phyloP scores from a whole-genome alignment of 345 rosid species.

The Salix suchowensis region DNA sequence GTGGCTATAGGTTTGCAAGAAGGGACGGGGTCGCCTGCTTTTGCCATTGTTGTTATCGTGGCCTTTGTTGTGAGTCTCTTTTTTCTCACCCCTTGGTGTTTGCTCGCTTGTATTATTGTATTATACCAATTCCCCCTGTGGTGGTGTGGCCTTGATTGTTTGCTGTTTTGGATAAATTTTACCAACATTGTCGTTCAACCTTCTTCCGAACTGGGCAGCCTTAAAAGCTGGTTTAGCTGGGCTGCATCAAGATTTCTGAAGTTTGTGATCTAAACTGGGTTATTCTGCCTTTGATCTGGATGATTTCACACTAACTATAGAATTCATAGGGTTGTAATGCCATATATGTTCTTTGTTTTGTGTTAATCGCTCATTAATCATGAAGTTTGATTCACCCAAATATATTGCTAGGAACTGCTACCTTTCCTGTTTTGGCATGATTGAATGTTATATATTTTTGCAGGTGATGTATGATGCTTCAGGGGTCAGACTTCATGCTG shows the following conservation, averaged over 20 bases:
- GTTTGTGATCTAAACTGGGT: not conserved
- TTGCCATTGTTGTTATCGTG: slow-evolving; percentile 77
- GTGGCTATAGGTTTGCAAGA: slow-evolving; percentile 76
- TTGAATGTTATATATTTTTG: slow-evolving; percentile 3
- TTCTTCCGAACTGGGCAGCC: not conserved
- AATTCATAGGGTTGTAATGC: not conserved
- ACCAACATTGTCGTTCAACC: not conserved
- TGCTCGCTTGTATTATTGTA: not conserved
- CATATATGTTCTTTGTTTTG: not conserved
- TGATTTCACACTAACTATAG: not conserved
- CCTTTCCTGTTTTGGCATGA: not conserved
- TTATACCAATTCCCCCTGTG: not conserved
- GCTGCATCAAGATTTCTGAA: not conserved
- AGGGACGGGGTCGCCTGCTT: slow-evolving; percentile 69
- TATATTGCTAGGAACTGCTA: not conserved
- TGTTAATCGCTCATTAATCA: not conserved
- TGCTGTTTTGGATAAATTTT: not conserved
- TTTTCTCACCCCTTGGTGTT: slow-evolving; percentile 6
- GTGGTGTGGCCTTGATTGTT: not conserved
- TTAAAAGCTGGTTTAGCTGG: not conserved
- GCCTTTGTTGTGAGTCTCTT: slow-evolving; percentile 71
- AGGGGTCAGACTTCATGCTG: slow-evolving; percentile 94
- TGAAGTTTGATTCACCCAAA: not conserved
- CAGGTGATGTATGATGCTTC: slow-evolving; percentile 99
- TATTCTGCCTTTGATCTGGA: not conserved